phyloP scores from a whole-genome alignment of 1,284 basidiomycete species.

The Peniophora sp. region DNA sequence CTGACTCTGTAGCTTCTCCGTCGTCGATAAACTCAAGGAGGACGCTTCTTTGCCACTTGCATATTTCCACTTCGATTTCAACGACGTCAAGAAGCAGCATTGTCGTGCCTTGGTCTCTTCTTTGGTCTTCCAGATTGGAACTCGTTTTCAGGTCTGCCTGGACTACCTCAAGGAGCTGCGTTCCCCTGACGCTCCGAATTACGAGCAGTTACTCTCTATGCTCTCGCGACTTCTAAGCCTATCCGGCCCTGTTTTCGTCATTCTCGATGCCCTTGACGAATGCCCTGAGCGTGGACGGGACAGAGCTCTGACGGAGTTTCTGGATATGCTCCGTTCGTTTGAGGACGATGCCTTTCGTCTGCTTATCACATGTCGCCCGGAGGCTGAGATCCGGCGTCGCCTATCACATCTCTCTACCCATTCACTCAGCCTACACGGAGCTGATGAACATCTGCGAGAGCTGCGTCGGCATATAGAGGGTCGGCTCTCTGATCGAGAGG shows the following conservation, averaged over 20 bases:
- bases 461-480: no score
- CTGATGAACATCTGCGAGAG: neutral
- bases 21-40: neutral
- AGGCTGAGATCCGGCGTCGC: neutral
- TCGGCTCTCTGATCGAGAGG: no score
- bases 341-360: neutral
- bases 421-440: neutral
- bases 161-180: neutral
- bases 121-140: neutral
- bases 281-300: neutral
- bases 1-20: neutral
- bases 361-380: neutral
- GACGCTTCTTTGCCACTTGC: neutral
- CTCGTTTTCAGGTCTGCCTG: neutral
- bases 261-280: neutral
- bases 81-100: neutral
- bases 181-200: neutral
- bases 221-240: neutral
- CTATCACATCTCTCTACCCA: neutral
- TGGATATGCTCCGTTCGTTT: neutral
- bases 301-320: neutral
- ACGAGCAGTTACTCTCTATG: neutral
- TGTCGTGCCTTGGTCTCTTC: neutral
- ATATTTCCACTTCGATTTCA: neutral
- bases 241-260: neutral